Conservation (phyloP, 805 yeast genomes). For the Brettanomyces sp. region DNA sequence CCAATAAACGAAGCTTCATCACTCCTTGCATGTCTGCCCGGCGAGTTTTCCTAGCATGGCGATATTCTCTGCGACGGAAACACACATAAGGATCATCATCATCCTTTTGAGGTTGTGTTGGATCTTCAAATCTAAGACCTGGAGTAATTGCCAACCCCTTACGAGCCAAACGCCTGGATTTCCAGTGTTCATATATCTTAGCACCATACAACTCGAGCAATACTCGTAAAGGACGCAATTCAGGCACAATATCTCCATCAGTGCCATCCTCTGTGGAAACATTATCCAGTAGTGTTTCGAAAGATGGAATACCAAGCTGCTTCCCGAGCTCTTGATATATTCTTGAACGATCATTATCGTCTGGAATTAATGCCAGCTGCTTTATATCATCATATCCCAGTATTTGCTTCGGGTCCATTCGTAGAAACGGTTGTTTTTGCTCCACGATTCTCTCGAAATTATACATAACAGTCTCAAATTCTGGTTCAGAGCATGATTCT, state of each 20-base stretch:
- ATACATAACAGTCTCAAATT: conserved; percentile 73
- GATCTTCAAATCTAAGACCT: conserved; percentile 73
- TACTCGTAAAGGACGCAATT: conserved; percentile 36
- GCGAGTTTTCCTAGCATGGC: conserved; percentile 94
- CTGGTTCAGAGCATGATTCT: conserved; percentile 56
- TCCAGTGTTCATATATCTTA: conserved; percentile 75
- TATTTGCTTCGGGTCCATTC: conserved; percentile 77
- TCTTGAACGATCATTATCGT: conserved; percentile 41
- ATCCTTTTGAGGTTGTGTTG: conserved; percentile 51
- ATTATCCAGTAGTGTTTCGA: conserved; percentile 47
- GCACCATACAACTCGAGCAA: conserved; percentile 57
- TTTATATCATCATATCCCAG: conserved; percentile 62
- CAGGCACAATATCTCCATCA: too few relatives aligned
- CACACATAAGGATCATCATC: conserved; percentile 93
- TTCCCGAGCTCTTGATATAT: conserved; percentile 49
- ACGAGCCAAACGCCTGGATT: conserved; percentile 55
- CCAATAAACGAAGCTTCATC: conserved; percentile 67
- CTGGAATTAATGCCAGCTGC: conserved; percentile 34
- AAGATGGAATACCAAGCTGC: conserved; percentile 45
- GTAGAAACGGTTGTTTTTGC: conserved; percentile 79
- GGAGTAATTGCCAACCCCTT: conserved; percentile 70
- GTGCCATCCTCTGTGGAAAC: conserved; percentile 21
- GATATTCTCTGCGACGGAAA: conserved; percentile 88
- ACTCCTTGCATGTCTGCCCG: conserved; percentile 87
- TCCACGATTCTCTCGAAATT: conserved; percentile 64